Evolutionary conservation across 257 asterid genomes (phyloP).

Genomic region (Knoxia roxburghii): DNA sequence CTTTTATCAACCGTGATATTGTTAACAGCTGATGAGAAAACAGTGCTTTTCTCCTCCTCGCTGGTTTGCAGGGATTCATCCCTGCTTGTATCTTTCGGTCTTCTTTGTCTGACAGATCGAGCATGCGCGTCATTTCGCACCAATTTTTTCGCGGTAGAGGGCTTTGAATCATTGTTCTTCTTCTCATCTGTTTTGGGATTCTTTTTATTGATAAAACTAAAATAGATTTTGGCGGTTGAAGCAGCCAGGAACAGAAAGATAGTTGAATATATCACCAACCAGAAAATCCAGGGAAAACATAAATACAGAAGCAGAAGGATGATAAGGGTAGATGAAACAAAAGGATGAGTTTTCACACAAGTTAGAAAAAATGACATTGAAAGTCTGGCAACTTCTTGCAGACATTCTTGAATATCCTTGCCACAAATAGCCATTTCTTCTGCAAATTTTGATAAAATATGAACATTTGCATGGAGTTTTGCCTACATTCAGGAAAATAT

Average conservation of each 20-base stretch:
- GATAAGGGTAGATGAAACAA: slow-evolving; percentile 29
- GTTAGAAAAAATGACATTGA: slow-evolving; percentile 26
- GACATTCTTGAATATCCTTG: slow-evolving; percentile 35
- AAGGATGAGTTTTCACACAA: slow-evolving; percentile 35
- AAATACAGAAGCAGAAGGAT: slow-evolving; percentile 36
- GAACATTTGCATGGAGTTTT: background rate
- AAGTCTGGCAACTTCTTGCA: slow-evolving; percentile 28
- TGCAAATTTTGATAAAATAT: background rate
- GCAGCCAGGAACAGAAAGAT: slow-evolving; percentile 29
- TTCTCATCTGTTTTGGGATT: slow-evolving; percentile 12
- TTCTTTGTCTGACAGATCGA: slow-evolving; percentile 62
- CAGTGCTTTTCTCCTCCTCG: slow-evolving; percentile 35
- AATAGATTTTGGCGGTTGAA: slow-evolving; percentile 21
- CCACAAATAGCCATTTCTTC: slow-evolving; percentile 49
- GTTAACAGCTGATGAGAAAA: slow-evolving; percentile 22
- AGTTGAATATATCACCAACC: slow-evolving; percentile 45
- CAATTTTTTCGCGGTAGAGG: background rate
- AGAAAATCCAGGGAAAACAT: slow-evolving; percentile 43
- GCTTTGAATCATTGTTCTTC: slow-evolving; percentile 15
- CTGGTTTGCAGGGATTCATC: slow-evolving; percentile 24
- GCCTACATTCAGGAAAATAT: too few species aligned
- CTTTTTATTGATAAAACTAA: slow-evolving; percentile 15
- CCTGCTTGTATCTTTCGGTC: slow-evolving; percentile 29
- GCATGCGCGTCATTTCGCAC: slow-evolving; percentile 34
- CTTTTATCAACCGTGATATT: slow-evolving; percentile 38